Conservation (phyloP, 2,329 filamentous ascomycete genomes). For the Penicillium nordicum region DNA sequence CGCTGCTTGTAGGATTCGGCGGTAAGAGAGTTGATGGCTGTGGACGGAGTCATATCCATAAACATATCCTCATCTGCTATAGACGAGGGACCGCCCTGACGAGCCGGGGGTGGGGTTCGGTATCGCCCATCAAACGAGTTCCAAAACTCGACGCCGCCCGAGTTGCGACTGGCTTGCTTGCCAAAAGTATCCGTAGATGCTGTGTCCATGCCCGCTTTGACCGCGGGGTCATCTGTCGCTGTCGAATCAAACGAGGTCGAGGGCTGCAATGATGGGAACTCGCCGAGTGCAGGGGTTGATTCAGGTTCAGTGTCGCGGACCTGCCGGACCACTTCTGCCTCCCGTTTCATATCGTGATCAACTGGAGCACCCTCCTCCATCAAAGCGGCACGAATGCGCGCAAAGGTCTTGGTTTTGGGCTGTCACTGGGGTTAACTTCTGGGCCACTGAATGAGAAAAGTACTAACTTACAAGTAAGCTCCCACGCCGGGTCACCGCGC, state of each 20-base stretch:
- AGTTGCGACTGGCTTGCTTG: slow-evolving; percentile 68
- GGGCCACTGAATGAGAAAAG: neutral
- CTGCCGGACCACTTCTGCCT: slow-evolving; percentile 93
- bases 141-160: slow-evolving; percentile 73
- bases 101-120: slow-evolving; percentile 62
- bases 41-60: slow-evolving; percentile 42
- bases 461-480: slow-evolving; percentile 71
- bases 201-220: slow-evolving; percentile 36
- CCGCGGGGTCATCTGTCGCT: slow-evolving; percentile 14
- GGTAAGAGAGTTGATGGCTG: slow-evolving; percentile 24
- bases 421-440: slow-evolving; percentile 34
- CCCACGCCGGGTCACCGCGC: slow-evolving; percentile 78
- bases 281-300: slow-evolving; percentile 36
- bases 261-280: slow-evolving; percentile 53
- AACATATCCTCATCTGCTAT: slow-evolving; percentile 40
- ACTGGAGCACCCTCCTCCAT: slow-evolving; percentile 83
- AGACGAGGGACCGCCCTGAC: slow-evolving; percentile 55
- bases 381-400: slow-evolving; percentile 83
- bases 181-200: slow-evolving; percentile 69
- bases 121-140: slow-evolving; percentile 69
- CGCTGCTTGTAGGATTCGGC: slow-evolving; percentile 32
- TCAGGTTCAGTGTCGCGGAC: slow-evolving; percentile 82
- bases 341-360: slow-evolving; percentile 82
- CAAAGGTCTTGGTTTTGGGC: slow-evolving; percentile 96
- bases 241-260: slow-evolving; percentile 12